These are phyloP conservation scores for Alternaria triticina DNA, from an alignment of 2,329 filamentous ascomycete genomes.

Conservation along the genomic window DNA sequence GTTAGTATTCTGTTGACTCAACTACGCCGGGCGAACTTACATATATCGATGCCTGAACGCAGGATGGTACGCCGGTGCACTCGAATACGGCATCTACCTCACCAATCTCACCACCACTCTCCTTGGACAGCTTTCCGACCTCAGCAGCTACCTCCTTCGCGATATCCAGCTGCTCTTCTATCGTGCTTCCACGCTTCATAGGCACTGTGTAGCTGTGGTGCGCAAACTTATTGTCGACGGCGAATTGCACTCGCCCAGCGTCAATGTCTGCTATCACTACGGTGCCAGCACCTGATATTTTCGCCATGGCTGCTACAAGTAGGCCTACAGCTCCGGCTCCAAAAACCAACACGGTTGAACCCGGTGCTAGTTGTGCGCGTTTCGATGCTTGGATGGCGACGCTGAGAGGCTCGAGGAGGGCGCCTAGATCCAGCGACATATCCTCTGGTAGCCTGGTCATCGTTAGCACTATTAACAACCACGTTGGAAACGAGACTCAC, in stretches of 20 bases:
- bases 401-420: constrained; percentile 65
- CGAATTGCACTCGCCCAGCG: constrained; percentile 62
- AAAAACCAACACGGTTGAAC: constrained; percentile 62
- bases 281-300: constrained; percentile 59
- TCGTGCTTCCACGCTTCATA: constrained; percentile 54
- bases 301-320: constrained; percentile 63
- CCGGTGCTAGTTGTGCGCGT: constrained; percentile 56
- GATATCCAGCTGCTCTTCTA: constrained; percentile 61
- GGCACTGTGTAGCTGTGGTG: constrained; percentile 55
- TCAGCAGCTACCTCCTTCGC: constrained; percentile 58
- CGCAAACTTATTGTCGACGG: constrained; percentile 58
- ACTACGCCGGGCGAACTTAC: constrained; percentile 45
- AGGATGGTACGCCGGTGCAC: constrained; percentile 77
- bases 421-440: constrained; percentile 62
- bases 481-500: constrained; percentile 21
- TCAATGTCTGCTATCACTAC: constrained; percentile 69
- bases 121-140: constrained; percentile 47
- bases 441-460: constrained; percentile 54
- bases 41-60: constrained; percentile 77
- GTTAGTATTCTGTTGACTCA: neutral
- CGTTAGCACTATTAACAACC: constrained; percentile 4
- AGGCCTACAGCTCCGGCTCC: constrained; percentile 68
- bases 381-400: constrained; percentile 67
- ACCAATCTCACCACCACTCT: constrained; percentile 45
- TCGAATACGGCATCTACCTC: constrained; percentile 76